These are phyloP conservation scores for Phytophthora nicotianae DNA, from an alignment of 352 stramenopile genomes.

Conservation along the genomic window DNA sequence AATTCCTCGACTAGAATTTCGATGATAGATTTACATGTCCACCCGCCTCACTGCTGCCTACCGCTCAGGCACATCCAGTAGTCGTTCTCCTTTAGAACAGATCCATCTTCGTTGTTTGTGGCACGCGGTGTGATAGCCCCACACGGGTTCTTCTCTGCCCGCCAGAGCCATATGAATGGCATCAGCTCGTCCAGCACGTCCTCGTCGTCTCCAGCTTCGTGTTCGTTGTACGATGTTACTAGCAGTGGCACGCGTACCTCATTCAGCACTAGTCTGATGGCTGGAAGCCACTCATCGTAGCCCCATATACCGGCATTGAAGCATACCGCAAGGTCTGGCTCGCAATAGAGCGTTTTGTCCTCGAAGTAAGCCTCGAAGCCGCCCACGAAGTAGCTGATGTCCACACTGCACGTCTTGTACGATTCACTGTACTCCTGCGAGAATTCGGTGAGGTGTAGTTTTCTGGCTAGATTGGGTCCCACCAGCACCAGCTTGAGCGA, in stretches of 20 bases:
- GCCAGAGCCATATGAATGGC: slow-evolving; percentile 69
- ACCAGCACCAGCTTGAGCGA: slow-evolving; percentile 70
- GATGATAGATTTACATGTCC: not conserved
- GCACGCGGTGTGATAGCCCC: slow-evolving; percentile 48
- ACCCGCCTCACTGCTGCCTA: slow-evolving; percentile 7
- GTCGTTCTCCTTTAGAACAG: slow-evolving; percentile 75
- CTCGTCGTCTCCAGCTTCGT: slow-evolving; percentile 81
- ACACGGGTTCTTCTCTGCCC: slow-evolving; percentile 70
- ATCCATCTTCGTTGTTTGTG: slow-evolving; percentile 63
- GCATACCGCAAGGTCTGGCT: slow-evolving; percentile 70
- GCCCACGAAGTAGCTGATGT: slow-evolving; percentile 74
- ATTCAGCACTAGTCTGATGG: slow-evolving; percentile 65
- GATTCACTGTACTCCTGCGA: slow-evolving; percentile 24
- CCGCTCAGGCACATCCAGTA: slow-evolving; percentile 83
- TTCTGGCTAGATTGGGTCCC: slow-evolving; percentile 70
- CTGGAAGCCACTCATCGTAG: slow-evolving; percentile 87
- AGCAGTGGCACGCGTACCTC: slow-evolving; percentile 63
- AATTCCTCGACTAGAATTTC: not conserved
- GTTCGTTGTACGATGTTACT: slow-evolving; percentile 87
- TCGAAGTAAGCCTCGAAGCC: slow-evolving; percentile 65
- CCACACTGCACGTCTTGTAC: slow-evolving; percentile 39
- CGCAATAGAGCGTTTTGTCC: slow-evolving; percentile 48
- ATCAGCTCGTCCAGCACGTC: slow-evolving; percentile 68
- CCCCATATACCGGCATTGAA: slow-evolving; percentile 90
- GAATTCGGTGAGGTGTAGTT: slow-evolving; percentile 47